Evolutionary conservation across 2,329 filamentous ascomycete species (phyloP), one percentile per base, ranked within the genome.

Genomic region (Periglandula ipomoeae): DNA sequence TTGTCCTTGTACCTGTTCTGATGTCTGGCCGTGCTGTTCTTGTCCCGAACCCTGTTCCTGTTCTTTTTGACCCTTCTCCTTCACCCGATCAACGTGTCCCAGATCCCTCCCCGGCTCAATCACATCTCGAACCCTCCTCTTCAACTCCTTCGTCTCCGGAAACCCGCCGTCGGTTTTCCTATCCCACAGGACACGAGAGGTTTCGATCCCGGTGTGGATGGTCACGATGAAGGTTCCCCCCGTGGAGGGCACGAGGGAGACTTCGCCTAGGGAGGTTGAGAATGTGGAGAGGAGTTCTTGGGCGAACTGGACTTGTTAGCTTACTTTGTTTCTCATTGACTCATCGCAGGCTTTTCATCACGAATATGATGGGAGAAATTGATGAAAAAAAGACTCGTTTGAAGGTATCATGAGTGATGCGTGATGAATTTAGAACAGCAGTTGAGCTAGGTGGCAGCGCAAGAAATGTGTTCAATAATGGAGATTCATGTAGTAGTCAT

Each of bases 221-320:
- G 83, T 76, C 11, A 97, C 83, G 20, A 79, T 75, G 61, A 97
- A 98, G 2, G 86, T 73, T 0, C 93, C 91, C 17, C 91, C 89
- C 0, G 88, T 94, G 13, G 82, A 75, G 1, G 93, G 93, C 55
- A 94, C 81, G 7, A 98, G 77, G 15, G 91, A 82, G 9, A 97
- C 84, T 66, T 97, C 91, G 52, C 89, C 90, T 2, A 97, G 78
- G 40, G 81, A 75, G 2, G 82, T 87, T 48, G 81, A 80, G 70
- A 98, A 98, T 1, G 91, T 98, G 1, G 89, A 95, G 34, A 98
- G 81, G 40, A 98, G 82, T 67, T 97, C 93, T 74, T 97, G 93
- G 44, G 85, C 91, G 65, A 86, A 96, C 87, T 95, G 57, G 5
- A 13, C 1, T 10, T 40, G 24, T 40, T 26, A 23, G 10, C 26